A percentile compares a stretch with the other conserved stretches of the same genome.
These are phyloP conservation scores for Heterobasidion irregulare DNA, from an alignment of 1,284 basidiomycete species.

Conservation along the genomic window DNA sequence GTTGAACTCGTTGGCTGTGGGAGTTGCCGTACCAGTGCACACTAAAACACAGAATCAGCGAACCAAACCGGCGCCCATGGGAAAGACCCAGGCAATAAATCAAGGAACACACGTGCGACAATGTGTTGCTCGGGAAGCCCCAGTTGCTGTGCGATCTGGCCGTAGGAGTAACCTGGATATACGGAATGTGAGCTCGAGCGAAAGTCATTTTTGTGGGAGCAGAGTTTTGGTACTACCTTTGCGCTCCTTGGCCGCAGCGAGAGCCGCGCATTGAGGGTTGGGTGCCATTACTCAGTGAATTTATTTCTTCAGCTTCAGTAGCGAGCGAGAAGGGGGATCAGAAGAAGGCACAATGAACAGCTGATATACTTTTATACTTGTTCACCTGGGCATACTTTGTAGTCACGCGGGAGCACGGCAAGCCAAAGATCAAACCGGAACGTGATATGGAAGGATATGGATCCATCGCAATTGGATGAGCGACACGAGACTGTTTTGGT, in stretches of 20 bases:
- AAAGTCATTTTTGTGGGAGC: background rate
- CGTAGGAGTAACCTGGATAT: constrained; percentile 36
- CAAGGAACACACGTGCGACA: constrained; percentile 34
- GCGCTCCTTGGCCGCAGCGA: constrained; percentile 41
- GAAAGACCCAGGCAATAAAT: background rate
- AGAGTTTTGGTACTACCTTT: constrained; percentile 29
- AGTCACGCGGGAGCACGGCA: background rate
- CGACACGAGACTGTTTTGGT: too few relatives aligned
- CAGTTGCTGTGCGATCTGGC: constrained; percentile 36
- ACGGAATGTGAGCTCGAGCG: background rate
- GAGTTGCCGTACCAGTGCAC: constrained; percentile 34
- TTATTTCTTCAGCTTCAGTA: too few relatives aligned
- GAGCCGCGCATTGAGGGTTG: constrained; percentile 47
- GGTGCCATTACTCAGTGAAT: constrained; percentile 22
- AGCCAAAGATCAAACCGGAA: background rate
- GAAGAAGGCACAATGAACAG: too few relatives aligned
- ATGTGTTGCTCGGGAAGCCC: constrained; percentile 37
- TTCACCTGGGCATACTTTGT: background rate
- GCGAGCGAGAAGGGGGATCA: background rate
- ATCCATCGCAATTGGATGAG: background rate
- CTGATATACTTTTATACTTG: constrained; percentile 1
- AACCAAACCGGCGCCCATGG: too few relatives aligned
- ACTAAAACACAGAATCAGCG: constrained; percentile 27
- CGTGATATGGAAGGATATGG: background rate
- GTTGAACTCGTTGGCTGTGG: constrained; percentile 45